Conservation (phyloP, 108 stramenopile species). For the Thalassiosira profunda region DNA sequence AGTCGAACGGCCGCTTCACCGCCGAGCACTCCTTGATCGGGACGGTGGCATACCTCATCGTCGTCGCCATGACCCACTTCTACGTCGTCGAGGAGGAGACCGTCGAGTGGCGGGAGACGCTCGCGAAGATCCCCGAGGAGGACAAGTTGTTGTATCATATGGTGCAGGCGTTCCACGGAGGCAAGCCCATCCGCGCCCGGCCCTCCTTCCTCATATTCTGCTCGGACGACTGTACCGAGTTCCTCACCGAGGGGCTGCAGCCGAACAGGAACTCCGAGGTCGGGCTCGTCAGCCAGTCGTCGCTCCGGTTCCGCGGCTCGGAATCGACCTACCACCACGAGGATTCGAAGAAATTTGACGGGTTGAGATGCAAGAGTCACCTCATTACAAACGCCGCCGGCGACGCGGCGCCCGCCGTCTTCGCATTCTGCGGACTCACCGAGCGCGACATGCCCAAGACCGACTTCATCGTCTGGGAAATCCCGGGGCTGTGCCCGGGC, state of each 20-base stretch:
- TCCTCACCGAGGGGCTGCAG: background rate
- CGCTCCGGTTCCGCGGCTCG: background rate
- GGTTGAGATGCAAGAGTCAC: background rate
- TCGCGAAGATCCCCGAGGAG: background rate
- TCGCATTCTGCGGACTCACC: background rate
- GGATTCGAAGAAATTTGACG: conserved; percentile 5
- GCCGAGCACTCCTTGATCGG: conserved; percentile 1
- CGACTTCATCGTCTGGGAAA: conserved; percentile 1
- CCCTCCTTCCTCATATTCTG: background rate
- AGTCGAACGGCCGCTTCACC: background rate
- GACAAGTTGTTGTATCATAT: background rate
- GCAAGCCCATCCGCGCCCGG: background rate
- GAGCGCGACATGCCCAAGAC: conserved; percentile 1
- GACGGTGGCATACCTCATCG: background rate
- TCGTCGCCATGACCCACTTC: background rate
- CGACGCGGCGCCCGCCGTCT: background rate
- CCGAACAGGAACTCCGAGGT: background rate
- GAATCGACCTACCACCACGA: background rate
- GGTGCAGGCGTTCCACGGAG: background rate
- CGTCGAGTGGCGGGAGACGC: background rate
- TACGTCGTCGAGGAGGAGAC: background rate
- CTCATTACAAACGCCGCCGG: conserved; percentile 1
- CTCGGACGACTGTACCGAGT: background rate
- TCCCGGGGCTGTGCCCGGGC: conserved; percentile 6
- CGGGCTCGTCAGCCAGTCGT: background rate